Conservation (phyloP, 2,329 filamentous ascomycete genomes). For the Triangularia verruculosa region DNA sequence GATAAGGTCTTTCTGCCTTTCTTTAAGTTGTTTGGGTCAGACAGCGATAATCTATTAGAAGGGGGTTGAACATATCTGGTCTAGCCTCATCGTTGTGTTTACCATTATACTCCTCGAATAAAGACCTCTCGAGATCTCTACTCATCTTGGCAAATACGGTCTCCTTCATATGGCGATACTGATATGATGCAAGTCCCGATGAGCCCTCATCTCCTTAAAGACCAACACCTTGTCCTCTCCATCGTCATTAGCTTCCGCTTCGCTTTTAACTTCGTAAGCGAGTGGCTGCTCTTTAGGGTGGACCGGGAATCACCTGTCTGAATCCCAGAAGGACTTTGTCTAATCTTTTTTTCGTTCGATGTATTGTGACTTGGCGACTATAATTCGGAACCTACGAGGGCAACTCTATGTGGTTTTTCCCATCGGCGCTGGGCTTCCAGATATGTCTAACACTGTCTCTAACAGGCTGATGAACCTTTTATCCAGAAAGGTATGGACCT, state of each 20-base stretch:
- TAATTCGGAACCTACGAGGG: constrained; percentile 3
- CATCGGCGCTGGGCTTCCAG: not conserved
- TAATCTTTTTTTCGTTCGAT: not conserved
- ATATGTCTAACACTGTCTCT: not conserved
- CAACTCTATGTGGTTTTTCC: not conserved
- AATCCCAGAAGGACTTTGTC: not conserved
- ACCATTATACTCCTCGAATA: not conserved
- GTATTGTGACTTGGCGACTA: not conserved
- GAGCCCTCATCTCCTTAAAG: too few relatives aligned
- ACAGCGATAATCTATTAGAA: too few relatives aligned
- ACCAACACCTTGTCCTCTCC: too few relatives aligned
- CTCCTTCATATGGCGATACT: not conserved
- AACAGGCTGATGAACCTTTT: not conserved
- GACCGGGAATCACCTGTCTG: not conserved
- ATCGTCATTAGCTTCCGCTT: too few relatives aligned
- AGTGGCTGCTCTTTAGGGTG: not conserved
- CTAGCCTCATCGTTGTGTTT: not conserved
- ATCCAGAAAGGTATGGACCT: constrained; percentile 6
- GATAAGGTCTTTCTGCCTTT: too few relatives aligned
- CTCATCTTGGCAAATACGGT: not conserved
- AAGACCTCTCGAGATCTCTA: not conserved
- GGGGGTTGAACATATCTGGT: too few relatives aligned
- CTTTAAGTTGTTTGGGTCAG: too few relatives aligned
- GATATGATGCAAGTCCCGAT: too few relatives aligned
- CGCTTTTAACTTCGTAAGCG: too few relatives aligned